Base-by-base conservation (phyloP, 148 eudicot genomes). In the Chenopodium album region DNA sequence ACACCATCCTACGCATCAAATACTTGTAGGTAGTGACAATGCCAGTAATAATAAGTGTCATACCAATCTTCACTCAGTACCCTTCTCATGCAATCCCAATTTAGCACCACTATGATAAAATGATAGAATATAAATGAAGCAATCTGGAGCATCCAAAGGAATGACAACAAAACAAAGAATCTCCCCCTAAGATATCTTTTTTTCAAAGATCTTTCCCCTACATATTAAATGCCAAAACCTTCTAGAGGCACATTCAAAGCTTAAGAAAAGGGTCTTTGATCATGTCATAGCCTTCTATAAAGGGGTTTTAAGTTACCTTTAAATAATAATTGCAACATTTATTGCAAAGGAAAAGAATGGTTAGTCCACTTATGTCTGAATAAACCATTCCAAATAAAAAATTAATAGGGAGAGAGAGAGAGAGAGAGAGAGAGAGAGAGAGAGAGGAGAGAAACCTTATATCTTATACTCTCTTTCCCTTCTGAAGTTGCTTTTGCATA, bases 361-460 rank as follows among this genome's bases (percentile, higher is more conserved):
- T 4, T 64, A 64, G 11, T 9, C 12, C 14, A 64, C 31, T 28
- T 64, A 0, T n/a, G 23, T n/a, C 68, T n/a, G 12, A n/a, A 19
- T 64, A 11, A 64, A 64, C n/a, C 68, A 10, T 64, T 23, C 28
- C 68, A 64, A 64, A 64, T n/a, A 69, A 69, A 69, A 37, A 16
- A 69, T 66, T 29, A 2, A 66, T 3, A 26, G 41, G 41, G 37
- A 34, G 37, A 34, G 37, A 34, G 37, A 34, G 37, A 34, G 37
- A 34, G 37, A 34, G 37, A 60, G n/a, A 50, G 23, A 16, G 72
- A 46, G 26, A 78, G 23, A 75, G 29, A 74, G 4, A 63, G 44
- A 12, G 48, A 20, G 46, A 73, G 46, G 82, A 52, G 80, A 52
- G 83, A 46, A 66, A 92, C 98, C 97, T 90, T 71, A 48, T 88